Conservation (phyloP, 2,329 filamentous ascomycete genomes). For the Tolypocladium ovalisporum region DNA sequence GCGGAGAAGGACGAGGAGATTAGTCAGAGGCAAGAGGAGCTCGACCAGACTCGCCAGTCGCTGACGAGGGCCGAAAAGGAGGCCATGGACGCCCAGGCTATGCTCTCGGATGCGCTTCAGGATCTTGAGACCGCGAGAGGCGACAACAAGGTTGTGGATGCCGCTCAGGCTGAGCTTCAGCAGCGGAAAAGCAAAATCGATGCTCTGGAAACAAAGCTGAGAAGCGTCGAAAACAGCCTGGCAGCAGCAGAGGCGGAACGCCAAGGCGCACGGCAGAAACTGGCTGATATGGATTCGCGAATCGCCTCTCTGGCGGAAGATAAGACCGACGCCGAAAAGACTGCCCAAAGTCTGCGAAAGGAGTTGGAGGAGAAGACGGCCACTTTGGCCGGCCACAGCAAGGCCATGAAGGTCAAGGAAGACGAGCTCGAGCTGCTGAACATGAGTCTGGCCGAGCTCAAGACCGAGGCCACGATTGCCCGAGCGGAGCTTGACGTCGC, state of each 20-base stretch:
- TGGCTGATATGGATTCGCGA: slow-evolving; percentile 19
- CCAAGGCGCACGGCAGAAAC: slow-evolving; percentile 22
- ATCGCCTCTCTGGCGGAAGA: slow-evolving; percentile 17
- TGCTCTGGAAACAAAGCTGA: slow-evolving; percentile 22
- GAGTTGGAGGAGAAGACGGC: slow-evolving; percentile 10
- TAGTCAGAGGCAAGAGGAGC: slow-evolving; percentile 43
- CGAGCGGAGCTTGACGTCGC: slow-evolving; percentile 52
- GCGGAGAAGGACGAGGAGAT: slow-evolving; percentile 55
- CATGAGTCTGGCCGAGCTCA: slow-evolving; percentile 43
- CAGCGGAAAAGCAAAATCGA: slow-evolving; percentile 27
- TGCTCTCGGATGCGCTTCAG: slow-evolving; percentile 35
- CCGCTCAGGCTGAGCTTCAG: slow-evolving; percentile 15
- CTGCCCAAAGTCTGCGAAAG: slow-evolving; percentile 14
- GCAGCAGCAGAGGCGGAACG: slow-evolving; percentile 24
- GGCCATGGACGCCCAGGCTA: slow-evolving; percentile 28
- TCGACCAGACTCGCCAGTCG: slow-evolving; percentile 32
- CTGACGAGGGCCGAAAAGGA: slow-evolving; percentile 27
- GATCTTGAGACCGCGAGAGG: slow-evolving; percentile 31
- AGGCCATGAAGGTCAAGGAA: slow-evolving; percentile 36
- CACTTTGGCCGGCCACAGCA: slow-evolving; percentile 21
- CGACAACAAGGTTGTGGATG: slow-evolving; percentile 11
- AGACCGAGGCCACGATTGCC: slow-evolving; percentile 50
- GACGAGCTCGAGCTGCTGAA: slow-evolving; percentile 39
- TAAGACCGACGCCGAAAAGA: slow-evolving; percentile 16
- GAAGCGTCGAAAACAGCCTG: slow-evolving; percentile 8